Percentiles rank a stretch among this genome's conserved stretches.
Evolutionary conservation across 2,329 filamentous ascomycete species (phyloP).

Genomic region (Beauveria medogensis): DNA sequence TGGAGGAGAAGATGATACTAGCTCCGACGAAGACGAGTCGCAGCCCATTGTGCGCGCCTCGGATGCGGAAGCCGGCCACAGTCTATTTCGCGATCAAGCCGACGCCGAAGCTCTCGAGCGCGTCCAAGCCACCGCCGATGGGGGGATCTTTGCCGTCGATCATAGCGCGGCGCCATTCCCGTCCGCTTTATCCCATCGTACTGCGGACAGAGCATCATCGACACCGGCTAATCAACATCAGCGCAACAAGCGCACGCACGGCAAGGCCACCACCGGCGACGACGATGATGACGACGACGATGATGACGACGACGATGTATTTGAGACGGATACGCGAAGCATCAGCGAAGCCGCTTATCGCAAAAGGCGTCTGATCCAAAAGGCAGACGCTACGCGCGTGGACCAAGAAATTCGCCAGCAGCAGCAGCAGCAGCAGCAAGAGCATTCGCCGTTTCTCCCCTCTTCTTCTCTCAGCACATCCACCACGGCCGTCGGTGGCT

Average conservation of each 20-base stretch:
- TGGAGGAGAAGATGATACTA: conserved; percentile 5
- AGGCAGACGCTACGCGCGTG: background rate
- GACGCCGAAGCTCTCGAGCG: background rate
- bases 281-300: conserved; percentile 18
- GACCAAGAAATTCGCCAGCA: background rate
- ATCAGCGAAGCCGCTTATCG: conserved; percentile 16
- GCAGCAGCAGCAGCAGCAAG: background rate
- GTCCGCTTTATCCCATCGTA: background rate
- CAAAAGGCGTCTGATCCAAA: conserved; percentile 13
- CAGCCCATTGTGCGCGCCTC: background rate
- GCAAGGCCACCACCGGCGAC: background rate
- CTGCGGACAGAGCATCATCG: no score
- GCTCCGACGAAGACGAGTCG: conserved; percentile 17
- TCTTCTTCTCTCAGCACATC: background rate
- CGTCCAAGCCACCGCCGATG: background rate
- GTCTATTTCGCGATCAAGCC: background rate
- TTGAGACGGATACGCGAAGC: conserved; percentile 22
- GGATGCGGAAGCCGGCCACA: background rate
- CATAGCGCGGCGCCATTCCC: background rate
- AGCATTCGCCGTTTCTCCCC: background rate
- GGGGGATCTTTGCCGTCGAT: background rate
- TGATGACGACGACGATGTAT: conserved; percentile 18
- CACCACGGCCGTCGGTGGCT: background rate
- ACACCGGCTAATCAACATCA: background rate
- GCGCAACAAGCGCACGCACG: background rate